Conservation (phyloP, 2,329 filamentous ascomycete genomes). For the Diaporthe caulivora region DNA sequence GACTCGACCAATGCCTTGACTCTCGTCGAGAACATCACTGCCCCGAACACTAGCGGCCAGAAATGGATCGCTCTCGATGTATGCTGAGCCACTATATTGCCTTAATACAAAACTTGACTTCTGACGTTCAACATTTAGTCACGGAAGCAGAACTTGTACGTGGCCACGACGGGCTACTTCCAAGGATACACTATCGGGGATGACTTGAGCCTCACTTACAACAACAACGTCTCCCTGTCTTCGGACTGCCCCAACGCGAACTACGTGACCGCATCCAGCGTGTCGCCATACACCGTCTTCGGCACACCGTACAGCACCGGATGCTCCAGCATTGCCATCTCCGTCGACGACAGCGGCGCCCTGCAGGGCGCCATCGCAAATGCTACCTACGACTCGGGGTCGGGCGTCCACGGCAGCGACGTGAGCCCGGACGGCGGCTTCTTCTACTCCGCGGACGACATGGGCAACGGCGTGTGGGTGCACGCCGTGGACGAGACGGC, state of each 20-base stretch:
- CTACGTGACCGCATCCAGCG: constrained; percentile 37
- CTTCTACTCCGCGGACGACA: constrained; percentile 49
- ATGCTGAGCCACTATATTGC: background rate
- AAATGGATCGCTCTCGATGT: constrained; percentile 45
- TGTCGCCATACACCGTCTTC: constrained; percentile 43
- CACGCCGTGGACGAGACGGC: constrained; percentile 44
- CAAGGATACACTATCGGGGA: constrained; percentile 41
- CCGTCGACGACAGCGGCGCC: constrained; percentile 42
- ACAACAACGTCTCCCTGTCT: constrained; percentile 38
- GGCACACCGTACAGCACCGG: constrained; percentile 43
- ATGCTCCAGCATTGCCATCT: constrained; percentile 42
- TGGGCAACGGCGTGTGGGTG: constrained; percentile 48
- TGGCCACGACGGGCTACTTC: constrained; percentile 40
- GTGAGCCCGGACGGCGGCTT: constrained; percentile 44
- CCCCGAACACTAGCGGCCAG: constrained; percentile 35
- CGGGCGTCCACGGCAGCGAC: constrained; percentile 46
- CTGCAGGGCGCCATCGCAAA: constrained; percentile 40
- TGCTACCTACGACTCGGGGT: constrained; percentile 40
- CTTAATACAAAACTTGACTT: background rate
- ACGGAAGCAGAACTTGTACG: constrained; percentile 41
- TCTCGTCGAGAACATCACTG: constrained; percentile 42
- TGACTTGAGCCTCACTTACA: constrained; percentile 39
- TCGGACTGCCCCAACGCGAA: constrained; percentile 41
- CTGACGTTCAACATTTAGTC: constrained; percentile 22
- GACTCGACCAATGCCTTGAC: constrained; percentile 45